Conservation (phyloP, 2,329 filamentous ascomycete genomes). For the Zymoseptoria ardabiliae region DNA sequence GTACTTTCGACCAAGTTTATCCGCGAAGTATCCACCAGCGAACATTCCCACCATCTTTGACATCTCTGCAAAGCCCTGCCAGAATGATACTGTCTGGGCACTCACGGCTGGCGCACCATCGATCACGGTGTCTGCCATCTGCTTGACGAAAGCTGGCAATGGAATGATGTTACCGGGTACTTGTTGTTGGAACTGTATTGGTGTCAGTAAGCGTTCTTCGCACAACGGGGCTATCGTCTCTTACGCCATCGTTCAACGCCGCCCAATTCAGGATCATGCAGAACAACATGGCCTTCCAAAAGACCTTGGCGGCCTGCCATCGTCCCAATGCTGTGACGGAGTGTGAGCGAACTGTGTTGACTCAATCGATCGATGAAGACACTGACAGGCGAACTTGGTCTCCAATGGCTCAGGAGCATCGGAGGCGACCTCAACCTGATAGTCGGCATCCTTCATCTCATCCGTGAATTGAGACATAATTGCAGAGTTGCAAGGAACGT, state of each 20-base stretch:
- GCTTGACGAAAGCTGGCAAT: slow-evolving; percentile 11
- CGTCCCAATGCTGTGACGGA: slow-evolving; percentile 6
- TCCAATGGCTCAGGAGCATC: slow-evolving; percentile 4
- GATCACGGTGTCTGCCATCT: slow-evolving; percentile 11
- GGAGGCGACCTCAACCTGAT: slow-evolving; percentile 2
- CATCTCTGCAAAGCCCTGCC: slow-evolving; percentile 15
- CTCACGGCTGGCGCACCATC: slow-evolving; percentile 10
- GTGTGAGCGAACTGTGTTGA: neutral
- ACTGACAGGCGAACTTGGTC: slow-evolving; percentile 6
- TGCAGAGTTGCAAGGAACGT: slow-evolving; percentile 3
- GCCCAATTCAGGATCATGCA: slow-evolving; percentile 15
- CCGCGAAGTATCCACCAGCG: slow-evolving; percentile 6
- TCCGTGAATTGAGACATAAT: slow-evolving; percentile 5
- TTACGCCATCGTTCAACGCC: slow-evolving; percentile 13
- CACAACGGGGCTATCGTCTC: neutral
- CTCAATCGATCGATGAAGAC: neutral
- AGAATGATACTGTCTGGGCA: slow-evolving; percentile 8
- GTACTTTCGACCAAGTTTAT: slow-evolving; percentile 9
- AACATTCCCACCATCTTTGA: slow-evolving; percentile 15
- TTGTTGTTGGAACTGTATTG: slow-evolving; percentile 12
- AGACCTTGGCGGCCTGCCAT: slow-evolving; percentile 12
- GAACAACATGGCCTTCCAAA: slow-evolving; percentile 15
- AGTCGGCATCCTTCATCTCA: slow-evolving; percentile 2
- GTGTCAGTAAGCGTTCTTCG: neutral
- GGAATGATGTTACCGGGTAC: slow-evolving; percentile 16